Evolutionary conservation across 164 flowering plant species (phyloP).

Genomic region (Stephania cephalantha): DNA sequence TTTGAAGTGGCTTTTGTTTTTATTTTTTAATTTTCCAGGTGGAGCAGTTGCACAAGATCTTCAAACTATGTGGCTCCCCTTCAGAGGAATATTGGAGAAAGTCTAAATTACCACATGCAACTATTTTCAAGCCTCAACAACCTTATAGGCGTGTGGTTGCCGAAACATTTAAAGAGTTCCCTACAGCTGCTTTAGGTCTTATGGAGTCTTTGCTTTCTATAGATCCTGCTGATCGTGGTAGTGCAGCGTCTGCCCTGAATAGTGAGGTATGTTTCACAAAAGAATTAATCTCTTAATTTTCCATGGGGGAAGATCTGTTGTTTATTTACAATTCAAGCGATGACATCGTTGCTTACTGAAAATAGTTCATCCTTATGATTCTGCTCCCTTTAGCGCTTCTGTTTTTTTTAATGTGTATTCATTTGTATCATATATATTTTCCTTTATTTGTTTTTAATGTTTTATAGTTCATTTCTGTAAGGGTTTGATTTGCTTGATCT

Average conservation of each 20-base stretch:
- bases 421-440: too few relatives aligned
- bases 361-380: neutral
- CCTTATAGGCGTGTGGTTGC: conserved; percentile 79
- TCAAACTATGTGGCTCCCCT: conserved; percentile 97
- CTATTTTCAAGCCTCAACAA: conserved; percentile 90
- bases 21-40: conserved; percentile 40
- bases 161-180: conserved; percentile 86
- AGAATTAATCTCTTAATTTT: neutral
- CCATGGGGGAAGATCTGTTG: neutral
- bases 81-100: conserved; percentile 96
- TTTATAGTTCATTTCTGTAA: neutral
- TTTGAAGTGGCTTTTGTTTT: neutral
- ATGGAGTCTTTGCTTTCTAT: conserved; percentile 74
- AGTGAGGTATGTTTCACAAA: conserved; percentile 55
- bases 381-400: neutral
- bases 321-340: neutral
- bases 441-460: neutral
- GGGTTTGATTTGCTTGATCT: neutral
- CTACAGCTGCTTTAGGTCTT: conserved; percentile 70
- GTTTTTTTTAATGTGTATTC: too few relatives aligned
- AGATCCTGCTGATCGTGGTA: conserved; percentile 89
- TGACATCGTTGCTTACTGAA: neutral
- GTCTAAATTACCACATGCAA: conserved; percentile 92
- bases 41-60: conserved; percentile 93
- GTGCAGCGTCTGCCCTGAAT: conserved; percentile 71